A percentile compares a stretch with the other conserved stretches of the same genome.
These are phyloP conservation scores for Fusarium tuaranense DNA, from an alignment of 2,329 filamentous ascomycete species.

Conservation along the genomic window DNA sequence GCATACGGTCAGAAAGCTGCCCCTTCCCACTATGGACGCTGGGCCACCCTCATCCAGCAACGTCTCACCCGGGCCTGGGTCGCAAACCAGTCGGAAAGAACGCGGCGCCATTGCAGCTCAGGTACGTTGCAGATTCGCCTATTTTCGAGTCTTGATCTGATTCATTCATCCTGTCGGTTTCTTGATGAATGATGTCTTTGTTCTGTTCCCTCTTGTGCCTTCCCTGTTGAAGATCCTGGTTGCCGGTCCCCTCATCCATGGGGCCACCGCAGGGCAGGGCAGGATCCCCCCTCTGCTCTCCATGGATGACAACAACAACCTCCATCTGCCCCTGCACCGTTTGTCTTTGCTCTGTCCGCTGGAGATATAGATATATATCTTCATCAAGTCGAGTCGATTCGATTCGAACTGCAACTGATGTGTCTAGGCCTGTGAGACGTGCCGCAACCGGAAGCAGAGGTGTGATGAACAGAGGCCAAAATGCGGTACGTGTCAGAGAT, in stretches of 20 bases:
- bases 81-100: constrained; percentile 51
- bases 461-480: constrained; percentile 73
- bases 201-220: not conserved
- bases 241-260: not conserved
- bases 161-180: not conserved
- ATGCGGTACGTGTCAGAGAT: constrained; percentile 68
- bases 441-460: constrained; percentile 70
- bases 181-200: not conserved
- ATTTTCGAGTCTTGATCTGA: not conserved
- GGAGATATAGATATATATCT: not conserved
- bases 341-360: not conserved
- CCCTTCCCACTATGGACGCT: constrained; percentile 41
- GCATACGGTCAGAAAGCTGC: constrained; percentile 20
- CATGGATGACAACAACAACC: not conserved
- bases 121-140: constrained; percentile 40
- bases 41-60: constrained; percentile 44
- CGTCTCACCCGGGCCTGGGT: constrained; percentile 49
- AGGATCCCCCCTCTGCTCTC: not conserved
- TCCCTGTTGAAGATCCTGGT: constrained; percentile 1
- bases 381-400: not conserved
- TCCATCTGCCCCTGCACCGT: not conserved
- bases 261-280: not conserved
- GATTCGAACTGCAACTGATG: constrained; percentile 19
- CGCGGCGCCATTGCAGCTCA: constrained; percentile 55
- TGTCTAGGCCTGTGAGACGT: constrained; percentile 67